Base-by-base conservation (phyloP, 2,329 filamentous ascomycete species). In the Penicillium sp. region DNA sequence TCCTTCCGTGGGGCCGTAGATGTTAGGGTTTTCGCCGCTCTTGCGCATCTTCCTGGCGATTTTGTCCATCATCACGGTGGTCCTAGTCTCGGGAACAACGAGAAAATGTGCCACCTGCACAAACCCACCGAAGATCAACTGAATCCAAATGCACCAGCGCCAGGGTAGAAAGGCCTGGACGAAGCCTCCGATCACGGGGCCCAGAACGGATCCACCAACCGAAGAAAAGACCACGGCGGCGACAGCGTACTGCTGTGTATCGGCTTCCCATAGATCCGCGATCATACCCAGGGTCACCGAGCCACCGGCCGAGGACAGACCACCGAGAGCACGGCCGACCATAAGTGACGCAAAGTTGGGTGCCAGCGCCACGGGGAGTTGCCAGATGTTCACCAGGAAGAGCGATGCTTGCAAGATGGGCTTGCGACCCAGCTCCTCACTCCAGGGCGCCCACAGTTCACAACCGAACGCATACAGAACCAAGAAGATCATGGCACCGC, bases 361-460 rank as follows among this genome's bases (percentile, higher is more conserved):
- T 0, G 85, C 84, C 27, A 89, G 66, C 1, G 78, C 85, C 19
- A 87, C 83, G 4, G 83, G 83, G 0, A 89, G 63, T 50, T 87
- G 83, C 73, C 78, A 93, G 39, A 91, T 64, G 54, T 93, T 93
- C 63, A 90, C 85, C 8, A 93, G 69, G 48, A 85, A 76, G 38
- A 93, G 68, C 25, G 81, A 86, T 16, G 76, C 67, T 71, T 91
- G 87, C 15, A 91, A 73, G 39, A 93, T 77, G 2, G 83, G 83
- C 71, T 81, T 85, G 34, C 87, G 79, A 14, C 87, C 87, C 34
- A 91, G 73, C 57, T 93, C 87, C 62, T 94, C 87, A 31, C 80
- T 86, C 85, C 87, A 93, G 0, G 87, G 87, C 0, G 87, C 87
- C 87, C 87, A 93, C 0, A 91, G 75, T 64, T 93, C 87, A 62